Conservation (phyloP, 2,329 filamentous ascomycete genomes). For the Diaporthe capsici region DNA sequence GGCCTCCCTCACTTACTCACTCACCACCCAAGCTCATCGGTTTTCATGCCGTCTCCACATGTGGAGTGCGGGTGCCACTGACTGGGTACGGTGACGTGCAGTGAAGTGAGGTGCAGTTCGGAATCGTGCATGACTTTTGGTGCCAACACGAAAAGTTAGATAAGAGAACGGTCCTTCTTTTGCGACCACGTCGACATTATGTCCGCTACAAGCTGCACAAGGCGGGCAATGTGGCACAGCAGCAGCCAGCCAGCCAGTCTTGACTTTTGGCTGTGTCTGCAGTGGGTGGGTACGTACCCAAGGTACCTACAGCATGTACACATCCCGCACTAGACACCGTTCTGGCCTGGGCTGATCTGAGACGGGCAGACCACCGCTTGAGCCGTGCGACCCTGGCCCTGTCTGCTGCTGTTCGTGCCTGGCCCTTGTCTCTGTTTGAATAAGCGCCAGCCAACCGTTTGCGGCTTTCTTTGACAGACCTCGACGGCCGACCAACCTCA, state of each 20-base stretch:
- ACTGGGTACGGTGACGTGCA: slow-evolving; percentile 31
- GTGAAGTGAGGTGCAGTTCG: slow-evolving; percentile 17
- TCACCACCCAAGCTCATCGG: slow-evolving; percentile 13
- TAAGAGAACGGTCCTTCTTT: slow-evolving; percentile 5
- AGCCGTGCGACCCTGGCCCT: slow-evolving; percentile 23
- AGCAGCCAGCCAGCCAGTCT: background rate
- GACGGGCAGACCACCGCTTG: slow-evolving; percentile 13
- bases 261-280: background rate
- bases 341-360: slow-evolving; percentile 24
- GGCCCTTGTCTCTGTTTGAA: slow-evolving; percentile 35
- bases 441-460: slow-evolving; percentile 40
- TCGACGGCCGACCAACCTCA: slow-evolving; percentile 35
- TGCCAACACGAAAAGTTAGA: slow-evolving; percentile 23
- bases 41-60: slow-evolving; percentile 13
- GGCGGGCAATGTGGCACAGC: slow-evolving; percentile 8
- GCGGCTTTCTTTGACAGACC: slow-evolving; percentile 15
- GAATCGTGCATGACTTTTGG: slow-evolving; percentile 28
- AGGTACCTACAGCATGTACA: background rate
- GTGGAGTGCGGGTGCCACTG: slow-evolving; percentile 25
- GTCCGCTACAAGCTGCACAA: background rate
- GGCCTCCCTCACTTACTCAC: background rate
- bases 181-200: slow-evolving; percentile 1
- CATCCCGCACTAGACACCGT: background rate
- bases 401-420: slow-evolving; percentile 18
- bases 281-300: background rate